Evolutionary conservation across 2,329 filamentous ascomycete genomes (phyloP).

Genomic region (Penicillium sp.): DNA sequence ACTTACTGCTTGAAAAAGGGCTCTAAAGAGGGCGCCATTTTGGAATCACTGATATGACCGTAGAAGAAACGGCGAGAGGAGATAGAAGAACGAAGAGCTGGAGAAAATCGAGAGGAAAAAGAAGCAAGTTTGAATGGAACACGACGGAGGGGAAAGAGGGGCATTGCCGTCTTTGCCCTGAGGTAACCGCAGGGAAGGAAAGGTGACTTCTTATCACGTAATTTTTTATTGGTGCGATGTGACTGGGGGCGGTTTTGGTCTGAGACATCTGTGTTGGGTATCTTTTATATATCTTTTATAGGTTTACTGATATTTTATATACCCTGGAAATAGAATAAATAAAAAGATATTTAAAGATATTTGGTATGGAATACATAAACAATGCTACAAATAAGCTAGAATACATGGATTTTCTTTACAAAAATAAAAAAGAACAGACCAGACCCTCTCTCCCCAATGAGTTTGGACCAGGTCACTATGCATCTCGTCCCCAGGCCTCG

Average conservation of each 20-base stretch:
- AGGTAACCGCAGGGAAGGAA: constrained; percentile 7
- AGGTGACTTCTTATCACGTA: constrained; percentile 27
- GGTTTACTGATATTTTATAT: no score
- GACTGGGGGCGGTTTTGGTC: not conserved
- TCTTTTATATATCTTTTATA: not conserved
- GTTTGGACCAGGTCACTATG: constrained; percentile 31
- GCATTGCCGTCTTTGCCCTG: constrained; percentile 27
- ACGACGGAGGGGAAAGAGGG: constrained; percentile 37
- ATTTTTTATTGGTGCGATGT: constrained; percentile 13
- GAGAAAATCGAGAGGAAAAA: constrained; percentile 19
- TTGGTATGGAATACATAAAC: constrained; percentile 19
- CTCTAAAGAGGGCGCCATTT: constrained; percentile 89
- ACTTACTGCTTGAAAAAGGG: constrained; percentile 79
- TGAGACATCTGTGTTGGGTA: not conserved
- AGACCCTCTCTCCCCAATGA: not conserved
- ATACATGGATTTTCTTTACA: constrained; percentile 27
- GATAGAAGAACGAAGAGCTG: constrained; percentile 11
- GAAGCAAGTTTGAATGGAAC: constrained; percentile 27
- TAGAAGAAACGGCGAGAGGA: constrained; percentile 41
- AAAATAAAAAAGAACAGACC: not conserved
- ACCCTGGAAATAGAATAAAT: not conserved
- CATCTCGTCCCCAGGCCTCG: constrained; percentile 61
- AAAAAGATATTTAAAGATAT: not conserved
- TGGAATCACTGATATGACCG: constrained; percentile 51
- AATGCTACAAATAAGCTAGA: constrained; percentile 23